Conservation (phyloP, 805 yeast species). For the Barnettozyma salicaria region DNA sequence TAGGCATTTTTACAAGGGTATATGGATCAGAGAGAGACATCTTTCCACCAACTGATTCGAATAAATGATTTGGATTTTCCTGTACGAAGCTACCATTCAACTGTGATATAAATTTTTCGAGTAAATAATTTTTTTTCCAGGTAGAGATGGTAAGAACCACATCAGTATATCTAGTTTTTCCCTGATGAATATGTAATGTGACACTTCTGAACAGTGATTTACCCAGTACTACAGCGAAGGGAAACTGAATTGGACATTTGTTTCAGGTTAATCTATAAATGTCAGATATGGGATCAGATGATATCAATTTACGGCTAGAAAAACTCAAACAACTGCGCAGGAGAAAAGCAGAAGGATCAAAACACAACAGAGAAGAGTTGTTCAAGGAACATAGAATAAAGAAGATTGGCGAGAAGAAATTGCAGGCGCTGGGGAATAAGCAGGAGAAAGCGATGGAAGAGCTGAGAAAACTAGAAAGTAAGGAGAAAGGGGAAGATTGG, state of each 20-base stretch:
- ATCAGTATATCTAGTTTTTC: too few species aligned
- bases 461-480: conserved; percentile 25
- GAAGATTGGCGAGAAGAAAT: conserved; percentile 20
- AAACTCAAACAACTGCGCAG: conserved; percentile 27
- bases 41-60: not conserved
- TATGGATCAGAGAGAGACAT: conserved; percentile 25
- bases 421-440: conserved; percentile 28
- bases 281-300: not conserved
- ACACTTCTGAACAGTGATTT: too few species aligned
- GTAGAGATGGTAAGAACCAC: too few species aligned
- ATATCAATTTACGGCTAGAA: conserved; percentile 13
- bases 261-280: too few species aligned
- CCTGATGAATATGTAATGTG: too few species aligned
- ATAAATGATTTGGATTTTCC: not conserved
- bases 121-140: not conserved
- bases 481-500: conserved; percentile 34
- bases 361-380: conserved; percentile 33
- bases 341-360: conserved; percentile 26
- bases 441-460: conserved; percentile 33
- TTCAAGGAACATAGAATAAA: conserved; percentile 29
- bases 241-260: too few species aligned
- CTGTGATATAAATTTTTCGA: too few species aligned
- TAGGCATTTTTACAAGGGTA: conserved; percentile 23
- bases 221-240: too few species aligned
- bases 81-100: too few species aligned